Evolutionary conservation across 257 asterid genomes (phyloP).

Genomic region (Gardenia jasminoides): DNA sequence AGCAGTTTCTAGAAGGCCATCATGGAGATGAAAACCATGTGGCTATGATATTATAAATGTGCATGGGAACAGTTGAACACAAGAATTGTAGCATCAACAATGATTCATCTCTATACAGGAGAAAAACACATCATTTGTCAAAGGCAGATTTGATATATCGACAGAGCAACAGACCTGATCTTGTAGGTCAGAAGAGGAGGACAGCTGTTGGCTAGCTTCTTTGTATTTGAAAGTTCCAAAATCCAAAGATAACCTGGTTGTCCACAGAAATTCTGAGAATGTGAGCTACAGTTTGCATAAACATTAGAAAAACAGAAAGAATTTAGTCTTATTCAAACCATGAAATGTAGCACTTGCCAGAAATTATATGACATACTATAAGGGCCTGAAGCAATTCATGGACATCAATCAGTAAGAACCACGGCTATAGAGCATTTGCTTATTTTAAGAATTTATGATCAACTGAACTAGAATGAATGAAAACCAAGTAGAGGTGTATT

Average conservation of each 20-base stretch:
- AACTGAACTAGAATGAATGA: neutral
- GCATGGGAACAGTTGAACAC: neutral
- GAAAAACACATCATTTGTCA: neutral
- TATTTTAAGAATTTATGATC: neutral
- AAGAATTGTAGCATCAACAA: neutral
- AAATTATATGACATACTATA: neutral
- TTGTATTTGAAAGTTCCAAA: slow-evolving; percentile 85
- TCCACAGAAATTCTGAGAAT: slow-evolving; percentile 12
- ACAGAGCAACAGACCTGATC: slow-evolving; percentile 65
- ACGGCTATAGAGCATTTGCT: neutral
- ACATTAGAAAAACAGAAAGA: neutral
- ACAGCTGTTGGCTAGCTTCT: slow-evolving; percentile 51
- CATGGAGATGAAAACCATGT: neutral
- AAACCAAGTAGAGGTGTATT: neutral
- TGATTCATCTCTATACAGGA: neutral
- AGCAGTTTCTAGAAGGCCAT: neutral
- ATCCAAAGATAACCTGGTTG: slow-evolving; percentile 74
- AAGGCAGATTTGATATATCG: neutral
- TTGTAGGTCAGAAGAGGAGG: slow-evolving; percentile 84
- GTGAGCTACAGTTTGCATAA: neutral
- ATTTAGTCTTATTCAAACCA: neutral
- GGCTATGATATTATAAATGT: neutral
- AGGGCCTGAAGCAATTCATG: neutral
- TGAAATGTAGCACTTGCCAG: neutral
- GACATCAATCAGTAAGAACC: neutral